phyloP scores from a whole-genome alignment of 1,284 basidiomycete species.

The Marasmius sp. region DNA sequence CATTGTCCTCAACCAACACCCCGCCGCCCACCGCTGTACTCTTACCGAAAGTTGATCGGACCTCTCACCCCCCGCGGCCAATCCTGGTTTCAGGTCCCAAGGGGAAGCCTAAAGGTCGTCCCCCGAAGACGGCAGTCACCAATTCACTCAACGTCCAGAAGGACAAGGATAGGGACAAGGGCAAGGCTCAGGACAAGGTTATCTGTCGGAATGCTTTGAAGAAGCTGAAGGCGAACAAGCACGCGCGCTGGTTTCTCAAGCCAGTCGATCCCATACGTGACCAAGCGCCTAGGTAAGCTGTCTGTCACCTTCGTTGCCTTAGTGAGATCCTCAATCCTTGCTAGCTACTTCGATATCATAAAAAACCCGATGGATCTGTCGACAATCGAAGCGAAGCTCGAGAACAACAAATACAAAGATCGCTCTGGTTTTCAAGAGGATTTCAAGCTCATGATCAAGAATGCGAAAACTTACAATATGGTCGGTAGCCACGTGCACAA shows the following conservation, averaged over 20 bases:
- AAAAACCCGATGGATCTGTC: slow-evolving; percentile 94
- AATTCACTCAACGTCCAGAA: slow-evolving; percentile 56
- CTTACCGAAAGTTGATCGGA: slow-evolving; percentile 24
- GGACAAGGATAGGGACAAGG: slow-evolving; percentile 72
- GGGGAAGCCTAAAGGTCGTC: slow-evolving; percentile 29
- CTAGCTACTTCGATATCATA: slow-evolving; percentile 88
- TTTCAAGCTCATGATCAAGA: slow-evolving; percentile 85
- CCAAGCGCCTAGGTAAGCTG: slow-evolving; percentile 74
- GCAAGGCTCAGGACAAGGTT: slow-evolving; percentile 79
- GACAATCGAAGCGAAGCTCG: slow-evolving; percentile 86
- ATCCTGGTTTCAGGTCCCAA: slow-evolving; percentile 32
- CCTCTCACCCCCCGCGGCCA: slow-evolving; percentile 22
- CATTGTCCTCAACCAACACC: slow-evolving; percentile 19
- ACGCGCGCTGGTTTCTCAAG: slow-evolving; percentile 73
- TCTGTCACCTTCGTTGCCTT: slow-evolving; percentile 5
- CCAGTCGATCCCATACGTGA: slow-evolving; percentile 92
- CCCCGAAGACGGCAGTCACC: slow-evolving; percentile 22
- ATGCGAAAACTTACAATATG: slow-evolving; percentile 87
- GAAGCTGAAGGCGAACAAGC: slow-evolving; percentile 77
- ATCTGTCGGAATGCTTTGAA: slow-evolving; percentile 81
- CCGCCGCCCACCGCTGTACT: slow-evolving; percentile 18
- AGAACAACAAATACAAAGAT: slow-evolving; percentile 85
- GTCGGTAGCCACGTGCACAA: slow-evolving; percentile 74
- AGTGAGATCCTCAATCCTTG: slow-evolving; percentile 6
- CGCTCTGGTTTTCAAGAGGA: slow-evolving; percentile 86